Evolutionary conservation across 192 early-diverging fungal species (phyloP).

Genomic region (Coemansia brasiliensis): DNA sequence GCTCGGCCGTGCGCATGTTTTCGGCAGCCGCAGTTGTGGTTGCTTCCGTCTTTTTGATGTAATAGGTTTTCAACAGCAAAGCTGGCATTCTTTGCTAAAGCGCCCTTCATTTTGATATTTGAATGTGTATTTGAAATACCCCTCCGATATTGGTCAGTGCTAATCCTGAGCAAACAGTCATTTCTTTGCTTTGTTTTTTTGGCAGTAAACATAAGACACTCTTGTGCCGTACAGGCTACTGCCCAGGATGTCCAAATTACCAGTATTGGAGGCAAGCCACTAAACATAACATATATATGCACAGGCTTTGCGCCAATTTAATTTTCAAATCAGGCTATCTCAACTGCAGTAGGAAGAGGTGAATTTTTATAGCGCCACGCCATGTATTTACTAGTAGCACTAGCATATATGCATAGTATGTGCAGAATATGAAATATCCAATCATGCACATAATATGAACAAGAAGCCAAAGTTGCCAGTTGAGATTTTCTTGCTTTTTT

Average conservation of each 20-base stretch:
- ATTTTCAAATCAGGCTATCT: no score
- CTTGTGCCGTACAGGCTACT: no score
- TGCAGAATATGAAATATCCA: no score
- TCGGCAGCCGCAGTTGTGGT: slow-evolving; percentile 30
- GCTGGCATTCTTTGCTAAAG: slow-evolving; percentile 1
- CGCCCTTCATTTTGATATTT: neutral
- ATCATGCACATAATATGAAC: neutral
- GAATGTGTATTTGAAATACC: no score
- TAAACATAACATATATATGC: neutral
- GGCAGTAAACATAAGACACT: no score
- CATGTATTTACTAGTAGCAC: neutral
- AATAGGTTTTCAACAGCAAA: neutral
- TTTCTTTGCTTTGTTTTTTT: no score
- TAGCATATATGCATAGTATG: neutral
- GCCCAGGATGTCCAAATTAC: no score
- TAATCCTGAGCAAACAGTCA: no score
- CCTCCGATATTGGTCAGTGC: no score
- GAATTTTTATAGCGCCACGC: neutral
- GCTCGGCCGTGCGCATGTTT: slow-evolving; percentile 20
- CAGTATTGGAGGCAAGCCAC: neutral
- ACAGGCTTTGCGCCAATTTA: no score
- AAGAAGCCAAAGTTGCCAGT: neutral
- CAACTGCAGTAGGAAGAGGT: no score
- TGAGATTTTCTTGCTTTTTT: neutral
- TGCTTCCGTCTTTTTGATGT: slow-evolving; percentile 19